Percentiles rank a stretch among this genome's conserved stretches.
Conservation (phyloP, 2,329 filamentous ascomycete species). For the Xylaria sp. region DNA sequence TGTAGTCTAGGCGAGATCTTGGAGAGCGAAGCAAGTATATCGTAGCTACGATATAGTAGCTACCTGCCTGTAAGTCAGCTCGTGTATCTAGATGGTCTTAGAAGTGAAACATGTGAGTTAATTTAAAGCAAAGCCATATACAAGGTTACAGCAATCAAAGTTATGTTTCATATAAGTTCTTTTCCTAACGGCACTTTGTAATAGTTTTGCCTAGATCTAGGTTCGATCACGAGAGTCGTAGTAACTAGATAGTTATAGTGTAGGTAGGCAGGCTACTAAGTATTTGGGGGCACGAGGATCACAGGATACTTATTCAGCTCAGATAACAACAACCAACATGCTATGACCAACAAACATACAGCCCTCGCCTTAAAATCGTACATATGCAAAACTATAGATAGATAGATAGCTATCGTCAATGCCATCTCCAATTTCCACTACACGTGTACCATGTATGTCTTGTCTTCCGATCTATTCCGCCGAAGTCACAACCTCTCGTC, state of each 20-base stretch:
- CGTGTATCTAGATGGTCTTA: neutral
- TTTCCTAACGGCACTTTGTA: neutral
- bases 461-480: constrained; percentile 10
- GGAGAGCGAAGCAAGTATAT: neutral
- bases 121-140: neutral
- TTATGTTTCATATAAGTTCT: constrained; percentile 11
- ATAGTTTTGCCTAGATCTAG: constrained; percentile 2
- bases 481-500: constrained; percentile 20
- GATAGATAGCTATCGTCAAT: neutral
- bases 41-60: neutral
- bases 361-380: neutral
- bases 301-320: neutral
- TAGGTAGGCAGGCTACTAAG: neutral
- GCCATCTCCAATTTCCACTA: neutral
- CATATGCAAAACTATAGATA: neutral
- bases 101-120: constrained; percentile 10
- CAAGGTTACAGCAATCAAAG: constrained; percentile 7
- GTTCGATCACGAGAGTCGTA: constrained; percentile 1
- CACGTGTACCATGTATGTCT: neutral
- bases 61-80: neutral
- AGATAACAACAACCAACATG: neutral
- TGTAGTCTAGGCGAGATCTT: neutral
- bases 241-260: neutral
- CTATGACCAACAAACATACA: neutral
- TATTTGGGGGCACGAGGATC: neutral